Evolutionary conservation across 2,329 filamentous ascomycete species (phyloP), one percentile per base, ranked within the genome.

Genomic region (Pseudodiploospora longispora): DNA sequence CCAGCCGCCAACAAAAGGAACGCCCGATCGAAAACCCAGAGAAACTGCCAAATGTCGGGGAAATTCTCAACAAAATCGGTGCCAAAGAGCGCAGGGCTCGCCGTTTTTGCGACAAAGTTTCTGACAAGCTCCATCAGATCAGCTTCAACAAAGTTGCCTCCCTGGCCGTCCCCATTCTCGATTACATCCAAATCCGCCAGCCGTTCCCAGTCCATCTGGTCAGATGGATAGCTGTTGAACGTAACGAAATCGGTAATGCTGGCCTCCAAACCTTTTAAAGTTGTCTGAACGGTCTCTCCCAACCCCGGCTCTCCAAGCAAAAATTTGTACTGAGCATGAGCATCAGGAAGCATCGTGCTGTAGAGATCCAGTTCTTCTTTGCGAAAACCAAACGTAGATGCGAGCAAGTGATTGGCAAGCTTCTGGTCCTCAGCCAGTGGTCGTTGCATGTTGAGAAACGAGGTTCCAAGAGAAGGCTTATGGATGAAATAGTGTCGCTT

Each of bases 51-150:
- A 19, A 68, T 59, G 1, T 65, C 59, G 3, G 63, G 59, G 10
- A 63, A 68, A 49, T 69, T 65, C 29, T 67, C 58, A 37, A 66
- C 57, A 52, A 69, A 66, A 46, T 69, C 62, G 3, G 60, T 62
- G n/a, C 67, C 67, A 38, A 67, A 61, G 5, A 69, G 52, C 2
- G 62, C 56, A 4, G 55, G 49, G 9, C 58, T 66, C 6, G 63
- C 58, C 3, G 63, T 60, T 19, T 53, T 55, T 28, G 62, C 61
- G 6, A 66, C 54, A 45, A 65, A 68, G 45, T 61, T 61, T 10
- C 58, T 62, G 3, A 59, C 52, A 30, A 68, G 48, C 19, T 59
- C 57, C 36, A 59, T 55, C 37, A 65, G 50, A 30, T 67, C 61
- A 2, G 55, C 58, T 19, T 64, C 59, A 47, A 66, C 62, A 36